Base-by-base conservation (phyloP, 257 asterid genomes). In the Rehmannia glutinosa region DNA sequence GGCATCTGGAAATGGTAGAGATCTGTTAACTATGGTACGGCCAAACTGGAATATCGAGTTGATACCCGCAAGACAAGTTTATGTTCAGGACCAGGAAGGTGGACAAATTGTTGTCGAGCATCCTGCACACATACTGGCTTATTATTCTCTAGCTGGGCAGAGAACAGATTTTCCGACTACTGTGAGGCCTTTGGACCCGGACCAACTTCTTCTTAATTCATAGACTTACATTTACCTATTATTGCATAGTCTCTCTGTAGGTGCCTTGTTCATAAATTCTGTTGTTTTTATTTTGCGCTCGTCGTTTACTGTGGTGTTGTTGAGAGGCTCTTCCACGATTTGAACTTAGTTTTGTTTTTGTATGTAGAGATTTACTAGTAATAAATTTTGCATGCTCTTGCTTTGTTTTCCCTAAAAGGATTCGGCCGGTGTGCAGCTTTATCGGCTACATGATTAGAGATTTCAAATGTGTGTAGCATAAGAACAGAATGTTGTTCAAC, bases 81-180 rank as follows among this genome's bases (percentile, higher is more conserved):
- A 4, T 3, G 69, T 64, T 27, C 64, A 46, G 24, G 83, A 71
- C 25, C 77, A 15, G 30, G 75, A 47, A 10, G 82, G 76, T 6
- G 70, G 39, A 16, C 69, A 41, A 17, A 17, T 64, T 6, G 20
- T 73, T 11, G 58, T 46, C 4, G 95, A 86, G 54, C 91, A 89
- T 71, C 97, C 92, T 0, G 95, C 97, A 1, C 98, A 92, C 7
- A 84, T 92, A 64, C 89, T 92, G 46, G 97, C 96, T 0, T 92
- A 92, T 62, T 89, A 87, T 78, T 89, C 98, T 0, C 97, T 92
- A 38, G 95, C 96, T 2, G 98, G 98, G 6, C 89, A 69, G 55
- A 84, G 98, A 80, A 85, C 81, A 1, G 98, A 92, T 76, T 92
- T 75, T 74, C 96, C 98, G 0, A 63, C 72, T 2, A 56, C 85